These are phyloP conservation scores for Colletotrichum camelliae DNA, from an alignment of 2,329 filamentous ascomycete species.

Conservation along the genomic window DNA sequence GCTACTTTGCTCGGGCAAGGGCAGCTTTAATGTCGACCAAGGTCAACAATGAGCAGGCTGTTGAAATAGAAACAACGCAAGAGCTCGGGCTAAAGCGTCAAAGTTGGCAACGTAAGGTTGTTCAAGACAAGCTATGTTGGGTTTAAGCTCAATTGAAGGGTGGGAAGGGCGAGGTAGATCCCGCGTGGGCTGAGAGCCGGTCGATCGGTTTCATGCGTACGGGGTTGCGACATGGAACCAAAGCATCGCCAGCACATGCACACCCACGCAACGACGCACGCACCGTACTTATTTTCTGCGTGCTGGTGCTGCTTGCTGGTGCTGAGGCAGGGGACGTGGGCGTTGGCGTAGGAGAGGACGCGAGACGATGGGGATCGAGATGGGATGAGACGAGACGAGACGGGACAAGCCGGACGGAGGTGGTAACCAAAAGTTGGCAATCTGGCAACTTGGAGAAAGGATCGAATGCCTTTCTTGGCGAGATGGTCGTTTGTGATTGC, in stretches of 20 bases:
- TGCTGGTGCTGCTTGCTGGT: background rate
- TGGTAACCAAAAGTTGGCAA: background rate
- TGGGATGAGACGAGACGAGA: constrained; percentile 16
- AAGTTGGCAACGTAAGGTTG: background rate
- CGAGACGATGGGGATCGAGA: constrained; percentile 13
- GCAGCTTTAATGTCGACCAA: background rate
- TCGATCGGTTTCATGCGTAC: constrained; percentile 18
- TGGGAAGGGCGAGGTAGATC: constrained; percentile 4
- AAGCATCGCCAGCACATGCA: constrained; percentile 17
- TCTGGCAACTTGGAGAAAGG: background rate
- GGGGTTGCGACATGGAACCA: constrained; percentile 12
- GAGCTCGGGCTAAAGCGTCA: background rate
- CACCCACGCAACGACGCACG: background rate
- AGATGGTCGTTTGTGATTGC: background rate
- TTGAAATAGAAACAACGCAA: background rate
- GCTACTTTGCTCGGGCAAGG: background rate
- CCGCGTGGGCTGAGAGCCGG: background rate
- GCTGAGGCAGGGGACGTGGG: constrained; percentile 2
- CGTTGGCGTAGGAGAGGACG: background rate
- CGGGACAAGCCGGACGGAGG: constrained; percentile 1
- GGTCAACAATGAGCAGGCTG: background rate
- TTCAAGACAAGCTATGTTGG: background rate
- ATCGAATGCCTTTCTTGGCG: background rate
- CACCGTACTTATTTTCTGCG: background rate
- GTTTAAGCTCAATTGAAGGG: constrained; percentile 15